A percentile compares a stretch with the other conserved stretches of the same genome.
Conservation (phyloP, 1,284 basidiomycete genomes). For the Cryptococcus hybrid region DNA sequence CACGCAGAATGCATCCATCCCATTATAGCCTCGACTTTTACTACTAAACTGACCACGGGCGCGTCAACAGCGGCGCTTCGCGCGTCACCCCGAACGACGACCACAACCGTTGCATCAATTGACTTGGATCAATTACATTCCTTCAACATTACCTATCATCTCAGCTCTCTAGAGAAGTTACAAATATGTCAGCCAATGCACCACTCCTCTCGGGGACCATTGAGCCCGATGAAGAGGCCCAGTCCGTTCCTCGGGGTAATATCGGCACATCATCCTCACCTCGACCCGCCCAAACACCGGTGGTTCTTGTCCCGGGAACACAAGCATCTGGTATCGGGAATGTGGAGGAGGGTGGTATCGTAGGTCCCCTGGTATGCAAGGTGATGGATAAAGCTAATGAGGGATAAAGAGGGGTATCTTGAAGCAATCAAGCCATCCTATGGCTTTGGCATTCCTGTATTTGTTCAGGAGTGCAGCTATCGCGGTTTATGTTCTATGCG, state of each 20-base stretch:
- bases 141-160: too few relatives aligned
- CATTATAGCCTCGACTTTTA: too few relatives aligned
- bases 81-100: too few relatives aligned
- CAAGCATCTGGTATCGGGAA: constrained; percentile 13
- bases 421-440: constrained; percentile 73
- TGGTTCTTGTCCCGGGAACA: constrained; percentile 46
- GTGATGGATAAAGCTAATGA: background rate
- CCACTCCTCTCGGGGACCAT: constrained; percentile 50
- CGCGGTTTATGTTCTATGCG: constrained; percentile 81
- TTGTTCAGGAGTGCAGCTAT: constrained; percentile 82
- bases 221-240: constrained; percentile 47
- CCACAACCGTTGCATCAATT: too few relatives aligned
- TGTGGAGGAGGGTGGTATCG: constrained; percentile 47
- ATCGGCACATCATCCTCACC: constrained; percentile 29
- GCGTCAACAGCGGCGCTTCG: too few relatives aligned
- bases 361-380: constrained; percentile 20
- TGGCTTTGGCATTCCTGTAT: constrained; percentile 78
- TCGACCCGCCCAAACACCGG: constrained; percentile 17
- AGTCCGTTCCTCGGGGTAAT: constrained; percentile 35
- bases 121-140: too few relatives aligned
- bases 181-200: constrained; percentile 30
- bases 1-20: too few relatives aligned
- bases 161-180: too few relatives aligned
- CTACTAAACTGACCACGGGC: too few relatives aligned
- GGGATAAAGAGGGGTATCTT: constrained; percentile 43